Percentiles rank a stretch among this genome's conserved stretches.
These are phyloP conservation scores for Mikania micrantha DNA, from an alignment of 129 eudicot genomes.

Conservation along the genomic window DNA sequence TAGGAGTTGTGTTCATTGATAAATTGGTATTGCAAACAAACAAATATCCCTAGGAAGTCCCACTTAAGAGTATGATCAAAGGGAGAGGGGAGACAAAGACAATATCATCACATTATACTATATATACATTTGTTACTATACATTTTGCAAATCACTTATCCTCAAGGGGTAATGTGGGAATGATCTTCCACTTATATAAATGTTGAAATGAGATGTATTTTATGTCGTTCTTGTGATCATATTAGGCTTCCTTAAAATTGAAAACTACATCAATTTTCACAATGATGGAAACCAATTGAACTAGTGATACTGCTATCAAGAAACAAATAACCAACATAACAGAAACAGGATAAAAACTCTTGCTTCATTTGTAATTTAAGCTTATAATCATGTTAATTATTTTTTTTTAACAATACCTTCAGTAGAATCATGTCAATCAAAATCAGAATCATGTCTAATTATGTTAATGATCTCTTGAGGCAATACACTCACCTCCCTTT, in stretches of 20 bases:
- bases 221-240: neutral
- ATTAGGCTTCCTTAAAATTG: neutral
- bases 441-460: neutral
- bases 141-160: neutral
- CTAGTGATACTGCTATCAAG: neutral
- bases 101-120: neutral
- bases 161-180: neutral
- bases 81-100: too few relatives aligned
- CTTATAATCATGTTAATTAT: neutral
- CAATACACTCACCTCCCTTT: constrained; percentile 58
- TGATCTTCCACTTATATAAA: neutral
- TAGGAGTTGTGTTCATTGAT: too few relatives aligned
- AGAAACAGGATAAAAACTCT: neutral
- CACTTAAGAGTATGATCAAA: too few relatives aligned
- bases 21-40: too few relatives aligned
- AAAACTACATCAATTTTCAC: neutral
- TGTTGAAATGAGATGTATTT: neutral
- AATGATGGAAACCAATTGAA: neutral
- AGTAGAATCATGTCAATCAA: neutral
- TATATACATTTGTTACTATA: too few relatives aligned
- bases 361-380: constrained; percentile 1
- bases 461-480: neutral
- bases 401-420: neutral
- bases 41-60: too few relatives aligned
- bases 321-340: neutral